These are phyloP conservation scores for Geotrichum citri-aurantii DNA, from an alignment of 1,139 yeast species.

Conservation along the genomic window DNA sequence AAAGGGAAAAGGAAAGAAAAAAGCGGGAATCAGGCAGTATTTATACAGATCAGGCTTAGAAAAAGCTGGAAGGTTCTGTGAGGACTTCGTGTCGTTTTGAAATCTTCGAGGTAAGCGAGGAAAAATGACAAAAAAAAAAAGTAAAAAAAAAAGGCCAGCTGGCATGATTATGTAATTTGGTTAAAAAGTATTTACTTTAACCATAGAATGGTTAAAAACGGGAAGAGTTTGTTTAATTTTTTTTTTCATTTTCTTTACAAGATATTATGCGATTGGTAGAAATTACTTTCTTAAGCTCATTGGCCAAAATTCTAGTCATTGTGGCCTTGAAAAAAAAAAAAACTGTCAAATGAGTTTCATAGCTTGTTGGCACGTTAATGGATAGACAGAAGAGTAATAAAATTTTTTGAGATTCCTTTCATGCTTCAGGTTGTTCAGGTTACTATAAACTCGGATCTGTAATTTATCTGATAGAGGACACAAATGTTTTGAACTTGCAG, in stretches of 20 bases:
- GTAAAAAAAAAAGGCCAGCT: constrained; percentile 17
- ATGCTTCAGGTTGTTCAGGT: too few species aligned
- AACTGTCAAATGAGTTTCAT: too few species aligned
- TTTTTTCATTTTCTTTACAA: neutral
- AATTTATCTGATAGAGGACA: neutral
- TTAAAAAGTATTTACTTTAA: neutral
- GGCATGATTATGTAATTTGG: constrained; percentile 6
- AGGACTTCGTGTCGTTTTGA: constrained; percentile 2
- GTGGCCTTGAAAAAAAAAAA: too few species aligned
- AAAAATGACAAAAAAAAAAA: neutral
- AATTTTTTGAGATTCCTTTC: too few species aligned
- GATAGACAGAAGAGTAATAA: too few species aligned
- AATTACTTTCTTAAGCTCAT: neutral
- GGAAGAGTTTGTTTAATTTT: too few species aligned
- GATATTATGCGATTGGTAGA: neutral
- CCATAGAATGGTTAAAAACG: neutral
- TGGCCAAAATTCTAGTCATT: too few species aligned
- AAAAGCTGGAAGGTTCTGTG: constrained; percentile 2
- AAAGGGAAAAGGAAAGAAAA: constrained; percentile 2
- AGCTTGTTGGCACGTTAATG: too few species aligned
- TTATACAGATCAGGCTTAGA: neutral
- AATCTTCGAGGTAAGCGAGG: neutral
- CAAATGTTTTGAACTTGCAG: neutral
- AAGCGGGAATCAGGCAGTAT: neutral
- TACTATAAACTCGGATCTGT: too few species aligned